phyloP scores from a whole-genome alignment of 1,284 basidiomycete species.

The Melampsora abietis-canadensis region DNA sequence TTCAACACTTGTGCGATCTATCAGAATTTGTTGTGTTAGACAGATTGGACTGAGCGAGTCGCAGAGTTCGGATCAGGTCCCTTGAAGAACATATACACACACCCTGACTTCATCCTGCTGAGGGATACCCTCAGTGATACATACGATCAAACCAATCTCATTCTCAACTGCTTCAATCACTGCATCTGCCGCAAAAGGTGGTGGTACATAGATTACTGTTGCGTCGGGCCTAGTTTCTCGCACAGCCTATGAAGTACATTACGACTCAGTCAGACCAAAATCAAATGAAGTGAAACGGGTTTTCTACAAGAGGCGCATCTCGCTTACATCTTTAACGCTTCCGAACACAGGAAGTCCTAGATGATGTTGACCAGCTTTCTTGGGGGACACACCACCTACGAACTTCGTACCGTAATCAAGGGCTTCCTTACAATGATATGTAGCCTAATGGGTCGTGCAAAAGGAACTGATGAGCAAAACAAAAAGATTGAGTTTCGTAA shows the following conservation, averaged over 20 bases:
- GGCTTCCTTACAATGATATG: slow-evolving; percentile 94
- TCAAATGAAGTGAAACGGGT: slow-evolving; percentile 45
- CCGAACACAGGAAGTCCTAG: slow-evolving; percentile 94
- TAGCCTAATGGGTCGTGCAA: slow-evolving; percentile 63
- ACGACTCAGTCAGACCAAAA: slow-evolving; percentile 8
- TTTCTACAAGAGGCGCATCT: background rate
- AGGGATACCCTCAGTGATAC: slow-evolving; percentile 95
- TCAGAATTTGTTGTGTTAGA: background rate
- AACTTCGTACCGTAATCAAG: slow-evolving; percentile 92
- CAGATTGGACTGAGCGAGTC: background rate
- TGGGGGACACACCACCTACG: slow-evolving; percentile 96
- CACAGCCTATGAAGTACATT: slow-evolving; percentile 64
- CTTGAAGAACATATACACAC: slow-evolving; percentile 47
- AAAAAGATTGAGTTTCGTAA: background rate
- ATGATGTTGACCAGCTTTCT: slow-evolving; percentile 94
- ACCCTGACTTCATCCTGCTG: slow-evolving; percentile 91
- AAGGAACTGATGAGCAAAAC: background rate
- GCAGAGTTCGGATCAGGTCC: background rate
- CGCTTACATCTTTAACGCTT: slow-evolving; percentile 75
- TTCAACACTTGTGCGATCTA: slow-evolving; percentile 89
- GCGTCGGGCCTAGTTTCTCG: slow-evolving; percentile 79
- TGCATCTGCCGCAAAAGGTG: slow-evolving; percentile 84
- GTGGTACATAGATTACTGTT: slow-evolving; percentile 91
- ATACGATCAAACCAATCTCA: slow-evolving; percentile 92
- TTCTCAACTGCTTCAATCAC: slow-evolving; percentile 97